phyloP scores from a whole-genome alignment of 129 eudicot genomes.

The Flaveria trinervia region DNA sequence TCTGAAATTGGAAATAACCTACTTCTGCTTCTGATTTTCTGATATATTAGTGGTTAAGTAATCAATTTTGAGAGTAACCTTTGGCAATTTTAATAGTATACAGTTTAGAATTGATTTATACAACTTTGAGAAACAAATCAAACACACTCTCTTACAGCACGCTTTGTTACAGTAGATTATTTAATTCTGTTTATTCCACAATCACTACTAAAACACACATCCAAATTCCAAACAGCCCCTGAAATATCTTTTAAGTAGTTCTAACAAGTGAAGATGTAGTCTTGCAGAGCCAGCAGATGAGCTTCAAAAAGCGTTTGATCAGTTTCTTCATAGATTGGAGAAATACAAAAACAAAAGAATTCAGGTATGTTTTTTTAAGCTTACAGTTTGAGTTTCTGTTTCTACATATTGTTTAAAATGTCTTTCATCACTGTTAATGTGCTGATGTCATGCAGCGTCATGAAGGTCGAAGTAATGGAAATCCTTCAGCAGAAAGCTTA shows the following conservation, averaged over 20 bases:
- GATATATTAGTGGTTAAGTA: neutral
- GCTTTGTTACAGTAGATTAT: neutral
- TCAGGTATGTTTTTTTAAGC: slow-evolving; percentile 39
- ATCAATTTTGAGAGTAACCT: neutral
- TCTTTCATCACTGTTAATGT: slow-evolving; percentile 25
- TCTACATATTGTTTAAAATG: slow-evolving; percentile 3
- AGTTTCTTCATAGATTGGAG: slow-evolving; percentile 70
- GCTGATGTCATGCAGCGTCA: slow-evolving; percentile 46
- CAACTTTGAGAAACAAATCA: neutral
- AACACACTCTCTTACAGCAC: neutral
- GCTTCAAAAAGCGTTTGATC: slow-evolving; percentile 81
- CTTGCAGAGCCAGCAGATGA: slow-evolving; percentile 94
- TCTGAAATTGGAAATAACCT: slow-evolving; percentile 7
- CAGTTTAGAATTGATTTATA: neutral
- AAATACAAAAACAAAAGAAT: slow-evolving; percentile 56
- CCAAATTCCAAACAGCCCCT: slow-evolving; percentile 2
- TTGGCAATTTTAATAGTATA: neutral
- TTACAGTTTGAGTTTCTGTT: neutral
- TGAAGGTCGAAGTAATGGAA: slow-evolving; percentile 35
- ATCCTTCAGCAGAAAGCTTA: slow-evolving; percentile 22
- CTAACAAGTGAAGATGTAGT: slow-evolving; percentile 42
- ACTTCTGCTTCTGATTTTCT: neutral
- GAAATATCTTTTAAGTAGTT: neutral
- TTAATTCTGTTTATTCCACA: neutral
- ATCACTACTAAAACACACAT: slow-evolving; percentile 8